A percentile compares a stretch with the other conserved stretches of the same genome.
phyloP scores from a whole-genome alignment of 257 asterid genomes.

The Thymus quinquecostatus region DNA sequence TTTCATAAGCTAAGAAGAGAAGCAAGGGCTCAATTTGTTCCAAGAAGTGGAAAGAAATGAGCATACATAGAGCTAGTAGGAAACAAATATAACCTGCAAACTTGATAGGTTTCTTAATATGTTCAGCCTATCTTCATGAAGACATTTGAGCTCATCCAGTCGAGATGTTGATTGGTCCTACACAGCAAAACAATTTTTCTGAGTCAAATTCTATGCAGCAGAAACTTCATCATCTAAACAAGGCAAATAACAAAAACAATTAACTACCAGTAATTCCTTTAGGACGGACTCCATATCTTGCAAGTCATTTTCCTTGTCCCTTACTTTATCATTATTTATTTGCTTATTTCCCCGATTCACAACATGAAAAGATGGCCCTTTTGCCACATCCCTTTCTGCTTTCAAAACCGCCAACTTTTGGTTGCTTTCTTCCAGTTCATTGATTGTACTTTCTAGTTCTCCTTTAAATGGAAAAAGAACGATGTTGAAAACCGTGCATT shows the following conservation, averaged over 20 bases:
- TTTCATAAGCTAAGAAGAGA: constrained; percentile 30
- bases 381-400: constrained; percentile 69
- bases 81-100: constrained; percentile 68
- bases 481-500: constrained; percentile 5
- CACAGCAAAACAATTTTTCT: constrained; percentile 27
- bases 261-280: constrained; percentile 74
- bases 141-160: constrained; percentile 68
- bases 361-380: constrained; percentile 54
- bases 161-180: constrained; percentile 77
- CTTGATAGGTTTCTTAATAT: constrained; percentile 66
- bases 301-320: constrained; percentile 73
- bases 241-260: constrained; percentile 27
- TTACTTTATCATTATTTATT: constrained; percentile 53
- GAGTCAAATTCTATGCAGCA: background rate
- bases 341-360: constrained; percentile 62
- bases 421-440: constrained; percentile 83
- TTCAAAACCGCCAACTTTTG: constrained; percentile 66
- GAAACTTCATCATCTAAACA: constrained; percentile 23
- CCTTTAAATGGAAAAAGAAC: constrained; percentile 51
- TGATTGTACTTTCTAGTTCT: constrained; percentile 66
- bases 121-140: constrained; percentile 82
- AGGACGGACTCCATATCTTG: constrained; percentile 78
- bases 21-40: constrained; percentile 27
- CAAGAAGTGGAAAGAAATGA: constrained; percentile 18
- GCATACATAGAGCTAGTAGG: constrained; percentile 21